Conservation (phyloP, 306 rosid species). For the Trifolium dubium region DNA sequence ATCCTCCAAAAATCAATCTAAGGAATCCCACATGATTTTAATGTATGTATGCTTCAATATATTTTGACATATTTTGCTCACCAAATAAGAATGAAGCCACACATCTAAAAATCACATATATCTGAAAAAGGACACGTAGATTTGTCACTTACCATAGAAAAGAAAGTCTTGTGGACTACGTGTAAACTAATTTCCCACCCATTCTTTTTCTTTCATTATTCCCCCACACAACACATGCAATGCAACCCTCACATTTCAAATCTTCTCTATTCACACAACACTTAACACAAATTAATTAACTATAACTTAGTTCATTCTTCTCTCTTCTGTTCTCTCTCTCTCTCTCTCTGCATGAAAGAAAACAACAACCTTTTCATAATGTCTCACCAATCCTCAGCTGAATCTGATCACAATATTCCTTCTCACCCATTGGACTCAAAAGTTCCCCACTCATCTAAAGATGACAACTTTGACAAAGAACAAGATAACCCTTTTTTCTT, state of each 20-base stretch:
- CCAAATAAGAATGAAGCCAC: constrained; percentile 53
- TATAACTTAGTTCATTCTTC: no score
- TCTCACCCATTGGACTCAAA: constrained; percentile 42
- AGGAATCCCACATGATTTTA: constrained; percentile 38
- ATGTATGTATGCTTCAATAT: constrained; percentile 7
- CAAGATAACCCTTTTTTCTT: constrained; percentile 20
- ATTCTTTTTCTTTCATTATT: constrained; percentile 43
- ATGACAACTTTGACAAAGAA: constrained; percentile 22
- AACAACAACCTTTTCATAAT: constrained; percentile 38
- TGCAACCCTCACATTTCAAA: constrained; percentile 19
- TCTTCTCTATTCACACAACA: constrained; percentile 14
- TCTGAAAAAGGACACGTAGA: constrained; percentile 65
- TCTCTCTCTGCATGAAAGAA: constrained; percentile 42
- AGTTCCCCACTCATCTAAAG: constrained; percentile 33
- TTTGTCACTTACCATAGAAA: constrained; percentile 73
- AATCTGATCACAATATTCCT: constrained; percentile 37
- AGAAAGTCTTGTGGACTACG: constrained; percentile 54
- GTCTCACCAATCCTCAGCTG: constrained; percentile 45
- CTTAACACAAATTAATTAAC: no score
- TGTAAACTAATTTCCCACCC: constrained; percentile 73
- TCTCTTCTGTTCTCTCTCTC: neutral
- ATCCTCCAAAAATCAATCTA: constrained; percentile 55
- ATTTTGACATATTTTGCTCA: constrained; percentile 24
- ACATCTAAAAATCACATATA: constrained; percentile 42
- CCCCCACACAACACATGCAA: constrained; percentile 42